Conservation (phyloP, 306 rosid genomes). For the Cucumis hystrix region DNA sequence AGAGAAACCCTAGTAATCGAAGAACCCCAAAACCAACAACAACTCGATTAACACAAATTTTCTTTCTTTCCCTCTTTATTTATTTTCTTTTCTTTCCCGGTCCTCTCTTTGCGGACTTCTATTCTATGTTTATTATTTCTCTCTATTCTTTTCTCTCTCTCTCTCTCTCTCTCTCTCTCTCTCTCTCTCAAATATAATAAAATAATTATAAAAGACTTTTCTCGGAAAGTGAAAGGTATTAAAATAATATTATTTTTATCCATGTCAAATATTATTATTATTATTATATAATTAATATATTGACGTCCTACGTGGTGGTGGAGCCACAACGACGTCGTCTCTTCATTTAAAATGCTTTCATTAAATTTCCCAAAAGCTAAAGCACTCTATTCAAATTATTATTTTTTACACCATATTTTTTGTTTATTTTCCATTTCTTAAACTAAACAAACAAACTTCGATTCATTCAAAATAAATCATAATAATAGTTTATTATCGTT, state of each 20-base stretch:
- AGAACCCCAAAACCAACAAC: background rate
- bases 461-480: too few relatives aligned
- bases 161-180: background rate
- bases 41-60: background rate
- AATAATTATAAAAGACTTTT: background rate
- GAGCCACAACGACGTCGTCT: background rate
- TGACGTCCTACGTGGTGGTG: background rate
- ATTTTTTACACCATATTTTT: background rate
- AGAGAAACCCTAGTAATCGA: constrained; percentile 1
- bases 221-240: constrained; percentile 3
- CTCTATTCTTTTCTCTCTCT: background rate
- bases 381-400: background rate
- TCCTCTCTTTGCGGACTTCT: constrained; percentile 5
- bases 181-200: background rate
- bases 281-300: background rate
- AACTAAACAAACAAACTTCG: background rate
- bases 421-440: background rate
- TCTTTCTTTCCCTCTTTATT: background rate
- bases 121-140: background rate
- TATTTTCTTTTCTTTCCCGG: background rate
- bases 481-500: too few relatives aligned
- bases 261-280: background rate
- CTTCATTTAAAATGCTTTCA: background rate
- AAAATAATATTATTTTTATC: background rate
- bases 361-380: background rate